phyloP scores from a whole-genome alignment of 441 rosid species.

The Pelargonium australe region DNA sequence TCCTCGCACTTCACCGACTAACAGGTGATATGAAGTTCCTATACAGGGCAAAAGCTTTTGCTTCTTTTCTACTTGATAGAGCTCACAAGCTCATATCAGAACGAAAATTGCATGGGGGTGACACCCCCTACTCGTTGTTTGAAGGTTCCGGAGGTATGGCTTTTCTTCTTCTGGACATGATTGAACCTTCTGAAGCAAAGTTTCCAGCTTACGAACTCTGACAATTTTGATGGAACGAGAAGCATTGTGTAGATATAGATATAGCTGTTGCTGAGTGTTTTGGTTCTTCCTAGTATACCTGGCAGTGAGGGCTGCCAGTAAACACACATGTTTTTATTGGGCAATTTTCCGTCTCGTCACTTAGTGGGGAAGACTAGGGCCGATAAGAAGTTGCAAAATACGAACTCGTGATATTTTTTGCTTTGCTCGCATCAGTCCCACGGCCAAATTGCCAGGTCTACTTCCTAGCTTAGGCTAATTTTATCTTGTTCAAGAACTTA shows the following conservation, averaged over 20 bases:
- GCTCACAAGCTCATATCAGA: constrained; percentile 43
- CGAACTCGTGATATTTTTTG: too few relatives aligned
- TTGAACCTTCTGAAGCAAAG: constrained; percentile 47
- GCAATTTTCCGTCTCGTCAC: too few relatives aligned
- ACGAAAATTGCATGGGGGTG: constrained; percentile 65
- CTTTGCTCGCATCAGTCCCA: too few relatives aligned
- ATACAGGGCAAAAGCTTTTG: constrained; percentile 52
- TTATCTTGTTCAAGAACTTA: too few relatives aligned
- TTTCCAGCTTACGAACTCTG: constrained; percentile 67
- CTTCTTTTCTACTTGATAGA: constrained; percentile 52
- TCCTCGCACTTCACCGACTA: constrained; percentile 45
- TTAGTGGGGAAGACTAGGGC: too few relatives aligned
- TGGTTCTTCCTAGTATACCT: too few relatives aligned
- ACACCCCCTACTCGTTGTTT: constrained; percentile 50
- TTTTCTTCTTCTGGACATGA: constrained; percentile 58
- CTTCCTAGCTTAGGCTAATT: too few relatives aligned
- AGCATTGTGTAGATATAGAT: background rate
- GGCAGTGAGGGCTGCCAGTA: too few relatives aligned
- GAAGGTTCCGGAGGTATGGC: constrained; percentile 85
- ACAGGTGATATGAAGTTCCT: constrained; percentile 43
- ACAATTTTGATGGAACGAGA: background rate
- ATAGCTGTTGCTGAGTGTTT: background rate
- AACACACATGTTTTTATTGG: too few relatives aligned
- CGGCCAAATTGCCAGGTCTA: too few relatives aligned
- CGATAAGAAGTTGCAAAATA: too few relatives aligned